Conservation (phyloP, 768 basidiomycete species). For the Auricularia sp. region DNA sequence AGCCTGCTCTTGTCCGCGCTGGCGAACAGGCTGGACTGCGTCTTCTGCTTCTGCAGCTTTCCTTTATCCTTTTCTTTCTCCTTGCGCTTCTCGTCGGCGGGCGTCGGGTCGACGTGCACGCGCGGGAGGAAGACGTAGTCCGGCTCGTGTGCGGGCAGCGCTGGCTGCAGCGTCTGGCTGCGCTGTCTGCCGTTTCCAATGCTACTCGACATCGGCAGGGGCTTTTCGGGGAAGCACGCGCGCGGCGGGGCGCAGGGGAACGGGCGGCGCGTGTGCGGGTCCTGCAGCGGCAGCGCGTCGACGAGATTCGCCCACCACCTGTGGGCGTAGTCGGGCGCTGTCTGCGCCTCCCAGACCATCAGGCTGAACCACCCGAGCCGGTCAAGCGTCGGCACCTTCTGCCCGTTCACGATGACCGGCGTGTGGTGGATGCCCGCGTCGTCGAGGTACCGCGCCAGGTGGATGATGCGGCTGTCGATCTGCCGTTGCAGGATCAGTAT, state of each 20-base stretch:
- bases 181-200: too few species aligned
- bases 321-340: neutral
- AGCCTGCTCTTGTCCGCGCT: neutral
- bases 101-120: neutral
- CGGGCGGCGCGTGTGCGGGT: neutral
- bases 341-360: neutral
- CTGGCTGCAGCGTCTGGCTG: neutral
- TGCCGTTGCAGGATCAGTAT: neutral
- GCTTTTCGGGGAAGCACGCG: neutral
- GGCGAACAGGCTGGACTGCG: too few species aligned
- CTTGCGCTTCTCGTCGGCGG: neutral
- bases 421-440: neutral
- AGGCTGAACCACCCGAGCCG: neutral
- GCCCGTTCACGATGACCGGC: slow-evolving; percentile 1
- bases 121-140: neutral
- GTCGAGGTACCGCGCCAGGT: neutral
- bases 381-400: neutral
- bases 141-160: neutral
- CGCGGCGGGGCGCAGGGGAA: neutral
- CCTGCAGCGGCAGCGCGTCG: neutral
- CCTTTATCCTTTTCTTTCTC: neutral
- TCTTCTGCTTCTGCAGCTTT: neutral
- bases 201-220: neutral
- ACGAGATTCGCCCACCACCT: neutral
- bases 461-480: neutral